phyloP scores from a whole-genome alignment of 345 rosid species.

The Aquilaria yunnanensis region DNA sequence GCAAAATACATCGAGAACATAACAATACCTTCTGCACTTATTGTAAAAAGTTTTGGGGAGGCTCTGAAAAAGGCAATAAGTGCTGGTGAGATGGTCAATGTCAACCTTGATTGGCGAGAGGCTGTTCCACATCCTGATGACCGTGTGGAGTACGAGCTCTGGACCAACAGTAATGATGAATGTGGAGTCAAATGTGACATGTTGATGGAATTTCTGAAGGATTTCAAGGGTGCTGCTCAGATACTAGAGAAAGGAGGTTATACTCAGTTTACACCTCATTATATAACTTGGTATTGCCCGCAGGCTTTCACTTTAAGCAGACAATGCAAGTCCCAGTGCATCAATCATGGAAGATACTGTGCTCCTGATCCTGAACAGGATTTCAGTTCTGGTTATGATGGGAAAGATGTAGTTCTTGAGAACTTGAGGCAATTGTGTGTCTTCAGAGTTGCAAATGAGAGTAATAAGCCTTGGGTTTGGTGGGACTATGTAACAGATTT shows the following conservation, averaged over 20 bases:
- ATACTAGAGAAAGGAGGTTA: constrained; percentile 55
- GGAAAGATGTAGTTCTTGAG: constrained; percentile 55
- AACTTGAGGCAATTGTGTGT: constrained; percentile 53
- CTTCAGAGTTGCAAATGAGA: constrained; percentile 43
- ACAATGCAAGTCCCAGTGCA: constrained; percentile 62
- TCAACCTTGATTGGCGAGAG: constrained; percentile 58
- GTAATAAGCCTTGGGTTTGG: constrained; percentile 58
- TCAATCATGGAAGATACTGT: constrained; percentile 61
- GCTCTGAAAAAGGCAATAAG: constrained; percentile 35
- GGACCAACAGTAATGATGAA: constrained; percentile 58
- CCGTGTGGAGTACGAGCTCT: constrained; percentile 53
- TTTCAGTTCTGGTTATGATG: constrained; percentile 52
- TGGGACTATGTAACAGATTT: constrained; percentile 65
- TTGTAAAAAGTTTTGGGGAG: constrained; percentile 41
- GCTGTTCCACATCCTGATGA: constrained; percentile 60
- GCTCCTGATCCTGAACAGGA: constrained; percentile 67
- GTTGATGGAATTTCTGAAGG: constrained; percentile 53
- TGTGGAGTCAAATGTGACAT: constrained; percentile 54
- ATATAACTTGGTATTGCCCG: constrained; percentile 59
- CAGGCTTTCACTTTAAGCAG: constrained; percentile 47
- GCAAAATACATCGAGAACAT: constrained; percentile 49
- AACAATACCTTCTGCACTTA: constrained; percentile 52
- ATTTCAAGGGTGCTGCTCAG: constrained; percentile 58
- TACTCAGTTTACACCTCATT: constrained; percentile 57
- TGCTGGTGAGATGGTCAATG: constrained; percentile 35